Evolutionary conservation across 495 filamentous ascomycete species (phyloP), one percentile per base, ranked within the genome.

Genomic region (Polyplosphaeria fusca): DNA sequence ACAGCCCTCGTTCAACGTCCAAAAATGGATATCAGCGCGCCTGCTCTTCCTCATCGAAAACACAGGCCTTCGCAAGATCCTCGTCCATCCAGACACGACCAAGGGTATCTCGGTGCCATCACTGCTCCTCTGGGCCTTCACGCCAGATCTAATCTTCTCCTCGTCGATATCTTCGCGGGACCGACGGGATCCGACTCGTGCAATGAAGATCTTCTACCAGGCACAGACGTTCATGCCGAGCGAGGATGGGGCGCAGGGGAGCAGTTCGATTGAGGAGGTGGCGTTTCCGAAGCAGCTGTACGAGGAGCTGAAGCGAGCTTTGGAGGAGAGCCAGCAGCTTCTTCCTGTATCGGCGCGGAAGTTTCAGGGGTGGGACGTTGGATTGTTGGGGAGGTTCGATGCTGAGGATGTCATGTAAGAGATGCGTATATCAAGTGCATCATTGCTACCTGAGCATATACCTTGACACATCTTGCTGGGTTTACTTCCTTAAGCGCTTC

Each of bases 21-120:
- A 71, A 47, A 68, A 71, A 48, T 73, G 70, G 70, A 56, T 73
- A 12, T 63, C 69, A 5, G 58, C 66, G n/a, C 58, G 56, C 7
- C 44, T 73, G 13, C 52, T 73, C 37, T 43, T 42, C 41, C 58
- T 68, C 18, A 60, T 67, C 22, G 67, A 71, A 24, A 67, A 54
- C 43, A 52, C 58, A 43, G 65, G 66, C 37, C 52, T 69, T 12
- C 47, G 68, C 4, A 69, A 70, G 53, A 68, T 73, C 48, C 28
- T 53, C 39, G 59, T 70, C 43, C 42, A 63, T 45, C 14, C 52
- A 24, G 22, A 5, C 27, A 18, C 25, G 24, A 26, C 50, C 7
- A 12, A 38, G 1, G 7, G 42, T 43, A 27, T 4, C 3, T 11
- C 57, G 1, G 40, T 28, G 2, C 50, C 57, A 13, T 54, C 50